Evolutionary conservation across 441 rosid species (phyloP), one percentile per base, ranked within the genome.

Genomic region (Daphne laureola): DNA sequence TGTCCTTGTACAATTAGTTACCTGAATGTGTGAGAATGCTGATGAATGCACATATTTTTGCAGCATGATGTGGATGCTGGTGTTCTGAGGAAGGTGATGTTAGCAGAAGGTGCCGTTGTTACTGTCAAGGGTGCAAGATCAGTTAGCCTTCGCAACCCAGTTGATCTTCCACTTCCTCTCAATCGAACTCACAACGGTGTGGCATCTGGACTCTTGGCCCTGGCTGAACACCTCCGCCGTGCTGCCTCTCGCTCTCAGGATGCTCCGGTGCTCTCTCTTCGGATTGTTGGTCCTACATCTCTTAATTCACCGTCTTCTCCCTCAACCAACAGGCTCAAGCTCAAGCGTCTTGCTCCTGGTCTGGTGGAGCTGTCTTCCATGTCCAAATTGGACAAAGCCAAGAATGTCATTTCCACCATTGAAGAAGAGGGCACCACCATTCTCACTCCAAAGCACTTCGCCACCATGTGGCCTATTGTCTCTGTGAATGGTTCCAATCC

Each of bases 51-150:
- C 23, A 50, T 14, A 4, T 51, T 27, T 41, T 2, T 76, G 79
- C 78, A 91, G 96, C 93, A 86, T 69, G 98, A 91, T 66, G 98
- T 91, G 44, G 98, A 91, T 71, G 96, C 91, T 38, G 98, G 96
- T 38, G 67, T 86, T 16, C 63, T 91, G 91, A 91, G 79, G 73
- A 91, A 91, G 67, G 96, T 88, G 38, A 73, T 86, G 16, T 53
- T 91, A 54, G 86, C 91, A 12, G 96, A 91, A 61, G 96, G 96
- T 14, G 95, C 95, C 14, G 89, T 78, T 54, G 96, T 91, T 0
- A 84, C 95, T 1, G 83, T 91, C 5, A 86, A 77, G 69, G 98
- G 98, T 69, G 98, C 96, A 47, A 78, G 93, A 84, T 84, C 96
- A 46, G 95, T 82, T 69, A 82, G 87, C 69, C 68, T 91, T 62